phyloP scores from a whole-genome alignment of 176 grass and related monocot species.

The Triticum turgidum region DNA sequence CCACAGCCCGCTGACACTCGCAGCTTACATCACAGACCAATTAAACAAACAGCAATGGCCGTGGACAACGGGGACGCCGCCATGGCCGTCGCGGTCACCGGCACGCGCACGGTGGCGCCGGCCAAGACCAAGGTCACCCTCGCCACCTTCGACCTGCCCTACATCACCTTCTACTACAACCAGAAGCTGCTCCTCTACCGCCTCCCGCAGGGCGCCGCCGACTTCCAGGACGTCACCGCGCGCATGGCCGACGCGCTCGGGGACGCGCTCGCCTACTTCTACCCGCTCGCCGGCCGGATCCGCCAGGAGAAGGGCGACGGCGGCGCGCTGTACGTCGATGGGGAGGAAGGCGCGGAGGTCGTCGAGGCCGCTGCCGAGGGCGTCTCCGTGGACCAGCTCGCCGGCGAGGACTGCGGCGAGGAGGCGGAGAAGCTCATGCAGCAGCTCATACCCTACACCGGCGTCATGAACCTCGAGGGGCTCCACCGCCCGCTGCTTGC shows the following conservation, averaged over 20 bases:
- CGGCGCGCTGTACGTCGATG: slow-evolving; percentile 40
- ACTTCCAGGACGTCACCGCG: slow-evolving; percentile 55
- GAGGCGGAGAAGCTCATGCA: slow-evolving; percentile 55
- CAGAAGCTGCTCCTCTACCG: slow-evolving; percentile 95
- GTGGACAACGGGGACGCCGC: slow-evolving; percentile 30
- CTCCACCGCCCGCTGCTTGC: slow-evolving; percentile 78
- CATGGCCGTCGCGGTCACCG: slow-evolving; percentile 37
- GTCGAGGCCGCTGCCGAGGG: slow-evolving; percentile 60
- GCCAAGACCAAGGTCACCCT: slow-evolving; percentile 48
- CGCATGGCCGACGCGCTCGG: slow-evolving; percentile 60
- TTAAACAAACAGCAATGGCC: slow-evolving; percentile 33
- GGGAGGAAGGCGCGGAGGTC: slow-evolving; percentile 62
- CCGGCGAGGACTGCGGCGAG: slow-evolving; percentile 34
- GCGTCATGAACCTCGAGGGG: slow-evolving; percentile 96
- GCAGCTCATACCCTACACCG: slow-evolving; percentile 82
- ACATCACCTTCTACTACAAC: slow-evolving; percentile 99
- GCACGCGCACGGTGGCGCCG: slow-evolving; percentile 40
- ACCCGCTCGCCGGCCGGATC: slow-evolving; percentile 75
- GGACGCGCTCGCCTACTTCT: slow-evolving; percentile 72
- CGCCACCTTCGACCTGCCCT: slow-evolving; percentile 89
- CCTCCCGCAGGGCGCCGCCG: slow-evolving; percentile 15
- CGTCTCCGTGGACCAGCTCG: slow-evolving; percentile 59
- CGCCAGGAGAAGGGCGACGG: slow-evolving; percentile 59
- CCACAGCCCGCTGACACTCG: background rate
- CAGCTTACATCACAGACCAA: background rate